phyloP scores from a whole-genome alignment of 306 rosid species.

The Dicorynia guianensis region DNA sequence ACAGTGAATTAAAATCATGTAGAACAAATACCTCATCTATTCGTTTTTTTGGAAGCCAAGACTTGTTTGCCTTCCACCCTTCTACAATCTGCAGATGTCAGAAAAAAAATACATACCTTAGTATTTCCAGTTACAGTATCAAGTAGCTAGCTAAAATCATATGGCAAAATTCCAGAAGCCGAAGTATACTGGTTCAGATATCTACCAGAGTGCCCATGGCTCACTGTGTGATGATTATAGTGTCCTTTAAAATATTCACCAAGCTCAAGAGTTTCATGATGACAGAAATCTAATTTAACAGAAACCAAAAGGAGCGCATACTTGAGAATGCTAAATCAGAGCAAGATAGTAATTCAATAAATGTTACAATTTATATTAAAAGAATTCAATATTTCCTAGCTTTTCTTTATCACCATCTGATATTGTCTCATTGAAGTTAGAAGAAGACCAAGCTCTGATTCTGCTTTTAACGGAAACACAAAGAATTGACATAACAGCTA shows the following conservation, averaged over 20 bases:
- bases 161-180: constrained; percentile 26
- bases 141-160: constrained; percentile 25
- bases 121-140: constrained; percentile 24
- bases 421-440: background rate
- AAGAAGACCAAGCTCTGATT: constrained; percentile 5
- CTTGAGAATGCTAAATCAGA: too few relatives aligned
- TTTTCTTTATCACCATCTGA: background rate
- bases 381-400: constrained; percentile 7
- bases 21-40: constrained; percentile 70
- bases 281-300: background rate
- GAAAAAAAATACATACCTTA: constrained; percentile 29
- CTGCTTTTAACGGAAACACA: constrained; percentile 28
- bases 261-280: background rate
- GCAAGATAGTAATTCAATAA: background rate
- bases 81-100: constrained; percentile 66
- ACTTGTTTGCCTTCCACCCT: constrained; percentile 75
- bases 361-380: background rate
- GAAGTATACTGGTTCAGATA: constrained; percentile 10
- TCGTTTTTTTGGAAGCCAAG: constrained; percentile 84
- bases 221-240: background rate
- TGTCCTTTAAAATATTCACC: background rate
- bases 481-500: background rate
- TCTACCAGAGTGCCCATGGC: constrained; percentile 13
- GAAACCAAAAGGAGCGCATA: background rate
- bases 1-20: constrained; percentile 14